These are phyloP conservation scores for Actinomucor elegans DNA, from an alignment of 371 early-diverging fungal genomes.

Conservation along the genomic window DNA sequence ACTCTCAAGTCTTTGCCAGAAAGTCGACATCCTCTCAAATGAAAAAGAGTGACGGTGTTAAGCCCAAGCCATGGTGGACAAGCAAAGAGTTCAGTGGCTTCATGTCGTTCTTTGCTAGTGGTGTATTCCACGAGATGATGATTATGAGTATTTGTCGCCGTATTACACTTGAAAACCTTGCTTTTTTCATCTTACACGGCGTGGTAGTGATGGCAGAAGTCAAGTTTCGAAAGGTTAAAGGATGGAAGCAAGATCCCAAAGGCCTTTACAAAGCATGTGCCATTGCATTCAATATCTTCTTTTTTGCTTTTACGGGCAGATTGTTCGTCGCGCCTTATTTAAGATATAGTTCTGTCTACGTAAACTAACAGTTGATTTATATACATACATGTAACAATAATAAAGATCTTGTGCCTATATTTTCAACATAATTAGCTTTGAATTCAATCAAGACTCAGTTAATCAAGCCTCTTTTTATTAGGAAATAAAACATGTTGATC, in stretches of 20 bases:
- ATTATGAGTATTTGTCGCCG: constrained; percentile 21
- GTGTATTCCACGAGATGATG: constrained; percentile 24
- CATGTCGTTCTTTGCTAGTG: background rate
- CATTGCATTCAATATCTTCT: background rate
- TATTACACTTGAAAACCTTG: constrained; percentile 28
- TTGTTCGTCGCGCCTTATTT: background rate
- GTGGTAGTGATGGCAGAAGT: constrained; percentile 13
- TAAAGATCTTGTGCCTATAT: too few species aligned
- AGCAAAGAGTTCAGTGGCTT: constrained; percentile 12
- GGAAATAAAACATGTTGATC: too few species aligned
- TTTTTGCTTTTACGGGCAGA: background rate
- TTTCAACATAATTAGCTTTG: too few species aligned
- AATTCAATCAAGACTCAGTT: too few species aligned
- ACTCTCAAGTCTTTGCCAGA: background rate
- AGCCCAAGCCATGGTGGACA: background rate
- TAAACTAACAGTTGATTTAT: too few species aligned
- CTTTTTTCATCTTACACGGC: constrained; percentile 30
- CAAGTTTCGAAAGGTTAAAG: background rate
- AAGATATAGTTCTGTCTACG: too few species aligned
- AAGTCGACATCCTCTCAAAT: background rate
- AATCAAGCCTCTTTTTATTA: too few species aligned
- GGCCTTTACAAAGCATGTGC: background rate
- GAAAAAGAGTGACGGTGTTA: background rate
- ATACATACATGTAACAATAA: too few species aligned
- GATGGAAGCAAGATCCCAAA: background rate